Evolutionary conservation across 2,329 filamentous ascomycete species (phyloP).

Genomic region (Pestalotiopsis sp.): DNA sequence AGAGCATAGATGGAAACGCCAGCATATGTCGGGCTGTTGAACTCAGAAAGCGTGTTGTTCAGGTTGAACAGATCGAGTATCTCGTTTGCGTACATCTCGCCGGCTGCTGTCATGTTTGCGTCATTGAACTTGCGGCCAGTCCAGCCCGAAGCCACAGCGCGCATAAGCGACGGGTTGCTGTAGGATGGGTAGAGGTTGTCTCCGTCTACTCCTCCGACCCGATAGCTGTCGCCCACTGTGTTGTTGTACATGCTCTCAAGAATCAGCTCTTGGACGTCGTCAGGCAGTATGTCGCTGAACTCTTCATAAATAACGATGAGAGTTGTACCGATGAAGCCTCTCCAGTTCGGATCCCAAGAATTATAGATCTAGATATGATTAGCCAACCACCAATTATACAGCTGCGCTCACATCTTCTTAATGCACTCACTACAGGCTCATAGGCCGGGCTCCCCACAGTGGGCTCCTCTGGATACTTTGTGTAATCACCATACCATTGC

Average conservation of each 20-base stretch:
- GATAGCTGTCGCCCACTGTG: constrained; percentile 54
- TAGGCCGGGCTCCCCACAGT: constrained; percentile 48
- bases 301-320: constrained; percentile 55
- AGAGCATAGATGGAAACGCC: constrained; percentile 55
- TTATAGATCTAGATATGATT: constrained; percentile 37
- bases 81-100: constrained; percentile 49
- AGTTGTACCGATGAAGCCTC: constrained; percentile 54
- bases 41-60: constrained; percentile 47
- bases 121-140: constrained; percentile 47
- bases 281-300: constrained; percentile 40
- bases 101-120: constrained; percentile 51
- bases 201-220: constrained; percentile 52
- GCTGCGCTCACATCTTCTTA: background rate
- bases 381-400: background rate
- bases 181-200: constrained; percentile 59
- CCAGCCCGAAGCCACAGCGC: constrained; percentile 53
- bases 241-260: constrained; percentile 48
- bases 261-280: constrained; percentile 34
- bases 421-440: constrained; percentile 31
- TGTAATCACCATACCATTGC: constrained; percentile 52
- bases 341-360: constrained; percentile 57
- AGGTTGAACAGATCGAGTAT: constrained; percentile 52
- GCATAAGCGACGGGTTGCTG: constrained; percentile 52
- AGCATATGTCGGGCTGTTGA: constrained; percentile 46
- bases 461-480: constrained; percentile 51